phyloP scores from a whole-genome alignment of 106 monocot species.

The Amphibolis antarctica region DNA sequence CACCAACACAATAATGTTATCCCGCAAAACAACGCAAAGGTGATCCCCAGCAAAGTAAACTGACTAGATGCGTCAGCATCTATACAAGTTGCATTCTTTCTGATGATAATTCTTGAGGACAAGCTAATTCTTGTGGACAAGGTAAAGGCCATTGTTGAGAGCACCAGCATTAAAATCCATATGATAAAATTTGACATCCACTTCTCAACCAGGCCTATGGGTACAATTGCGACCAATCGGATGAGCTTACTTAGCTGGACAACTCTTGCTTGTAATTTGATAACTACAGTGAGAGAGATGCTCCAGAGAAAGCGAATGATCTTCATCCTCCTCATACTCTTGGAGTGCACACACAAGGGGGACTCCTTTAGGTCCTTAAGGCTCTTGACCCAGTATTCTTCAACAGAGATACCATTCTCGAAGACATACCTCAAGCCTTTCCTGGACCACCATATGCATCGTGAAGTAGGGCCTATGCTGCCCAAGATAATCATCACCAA shows the following conservation, averaged over 20 bases:
- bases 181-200: background rate
- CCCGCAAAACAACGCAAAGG: no score
- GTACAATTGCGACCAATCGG: constrained; percentile 1
- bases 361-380: constrained; percentile 4
- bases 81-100: no score
- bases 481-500: background rate
- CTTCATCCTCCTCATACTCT: background rate
- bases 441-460: constrained; percentile 5
- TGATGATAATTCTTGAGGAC: no score
- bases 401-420: background rate
- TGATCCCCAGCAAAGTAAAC: no score
- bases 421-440: background rate
- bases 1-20: background rate
- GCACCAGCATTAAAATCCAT: background rate
- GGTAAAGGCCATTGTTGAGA: background rate
- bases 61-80: no score
- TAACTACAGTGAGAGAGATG: background rate
- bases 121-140: no score
- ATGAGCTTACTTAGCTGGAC: constrained; percentile 5
- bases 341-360: background rate
- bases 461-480: constrained; percentile 7
- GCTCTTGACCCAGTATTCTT: constrained; percentile 4
- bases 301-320: background rate
- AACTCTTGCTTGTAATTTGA: constrained; percentile 1
- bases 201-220: background rate